A percentile compares a stretch with the other conserved stretches of the same genome.
phyloP scores from a whole-genome alignment of 2,329 filamentous ascomycete genomes.

The Alternaria viburni region DNA sequence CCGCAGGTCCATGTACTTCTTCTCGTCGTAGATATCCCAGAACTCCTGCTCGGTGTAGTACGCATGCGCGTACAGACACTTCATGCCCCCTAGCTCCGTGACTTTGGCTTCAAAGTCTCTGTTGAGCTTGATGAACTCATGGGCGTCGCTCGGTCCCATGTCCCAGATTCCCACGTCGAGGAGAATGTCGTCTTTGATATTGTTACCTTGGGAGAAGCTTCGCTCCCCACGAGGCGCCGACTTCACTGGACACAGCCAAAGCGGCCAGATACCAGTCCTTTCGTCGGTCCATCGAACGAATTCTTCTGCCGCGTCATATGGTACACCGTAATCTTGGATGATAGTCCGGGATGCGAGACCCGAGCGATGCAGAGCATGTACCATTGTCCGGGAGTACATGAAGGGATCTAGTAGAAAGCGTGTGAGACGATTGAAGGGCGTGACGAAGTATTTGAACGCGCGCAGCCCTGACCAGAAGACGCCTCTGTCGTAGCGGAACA shows the following conservation, averaged over 20 bases:
- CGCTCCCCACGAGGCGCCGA: constrained; percentile 28
- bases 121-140: constrained; percentile 72
- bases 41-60: constrained; percentile 79
- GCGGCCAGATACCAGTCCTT: constrained; percentile 59
- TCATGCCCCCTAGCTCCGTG: constrained; percentile 74
- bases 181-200: constrained; percentile 37
- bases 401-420: constrained; percentile 66
- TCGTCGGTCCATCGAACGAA: constrained; percentile 62
- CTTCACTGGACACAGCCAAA: constrained; percentile 65
- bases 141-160: constrained; percentile 65
- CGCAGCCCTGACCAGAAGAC: constrained; percentile 69
- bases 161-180: constrained; percentile 74
- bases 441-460: constrained; percentile 66
- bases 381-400: constrained; percentile 67
- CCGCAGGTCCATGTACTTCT: constrained; percentile 68
- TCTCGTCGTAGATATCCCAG: constrained; percentile 67
- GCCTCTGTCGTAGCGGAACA: constrained; percentile 69
- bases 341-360: constrained; percentile 63
- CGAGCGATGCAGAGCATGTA: constrained; percentile 66
- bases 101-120: constrained; percentile 74
- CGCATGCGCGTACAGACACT: constrained; percentile 87
- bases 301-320: constrained; percentile 57
- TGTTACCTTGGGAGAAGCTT: constrained; percentile 40
- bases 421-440: constrained; percentile 66
- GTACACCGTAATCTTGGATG: constrained; percentile 68